Evolutionary conservation across 208 protist genomes (phyloP), one percentile per base, ranked within the genome.

Genomic region (Trypanosomatidae sp.): DNA sequence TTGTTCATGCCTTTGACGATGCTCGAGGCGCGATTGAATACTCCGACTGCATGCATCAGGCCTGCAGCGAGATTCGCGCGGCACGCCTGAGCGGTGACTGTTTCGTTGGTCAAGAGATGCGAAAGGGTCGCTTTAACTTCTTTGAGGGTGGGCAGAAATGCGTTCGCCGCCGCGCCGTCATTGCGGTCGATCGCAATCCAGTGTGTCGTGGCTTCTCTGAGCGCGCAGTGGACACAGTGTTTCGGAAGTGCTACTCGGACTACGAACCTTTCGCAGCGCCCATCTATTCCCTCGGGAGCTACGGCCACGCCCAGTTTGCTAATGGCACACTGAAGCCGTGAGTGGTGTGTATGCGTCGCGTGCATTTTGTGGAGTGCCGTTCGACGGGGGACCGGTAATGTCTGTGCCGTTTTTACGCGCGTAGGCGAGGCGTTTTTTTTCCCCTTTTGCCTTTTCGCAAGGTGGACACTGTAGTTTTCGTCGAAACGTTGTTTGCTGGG

Each of bases 1-100:
- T 99, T 12, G 90, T 99, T 19, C 97, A 99, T 76, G 95, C 95
- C 43, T 98, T 93, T 77, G 97, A 99, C 77, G 95, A 99, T 69
- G 91, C 87, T 4, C 89, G 94, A 7, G 95, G 95, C 39, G 58
- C 80, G 12, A 70, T 99, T n/a, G 92, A 98, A 68, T 82, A 85
- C 73, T 47, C 79, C n/a, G 87, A 97, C 80, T 97, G 93, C 68
- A 41, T 80, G n/a, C 96, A 98, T 62, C 93, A 98, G 58, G 95
- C 97, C 49, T 99, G 97, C 84, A 95, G 95, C 66, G 97, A 98
- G 77, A 97, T 98, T 52, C 91, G 97, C 25, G 95, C 97, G n/a
- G 95, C 97, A 15, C 83, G 88, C 1, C 83, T 99, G 17, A 98
- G 94, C 80, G 97, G 97, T 1, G 97, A 99, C 77, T 99, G 97